Conservation (phyloP, 768 basidiomycete species). For the Suillus subluteus region DNA sequence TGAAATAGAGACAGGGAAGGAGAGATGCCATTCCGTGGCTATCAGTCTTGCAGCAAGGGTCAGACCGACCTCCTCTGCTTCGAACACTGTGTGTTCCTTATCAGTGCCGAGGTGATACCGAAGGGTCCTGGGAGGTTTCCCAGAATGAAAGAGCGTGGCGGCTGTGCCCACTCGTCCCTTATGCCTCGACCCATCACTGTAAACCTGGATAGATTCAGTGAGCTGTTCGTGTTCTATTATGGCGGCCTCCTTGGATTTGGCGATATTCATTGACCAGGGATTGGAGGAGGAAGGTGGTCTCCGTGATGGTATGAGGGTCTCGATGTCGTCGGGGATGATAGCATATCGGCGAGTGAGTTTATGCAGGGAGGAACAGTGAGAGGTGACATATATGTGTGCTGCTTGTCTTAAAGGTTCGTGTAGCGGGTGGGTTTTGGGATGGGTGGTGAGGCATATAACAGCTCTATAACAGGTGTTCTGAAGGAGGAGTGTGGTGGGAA, state of each 20-base stretch:
- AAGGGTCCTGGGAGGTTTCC: background rate
- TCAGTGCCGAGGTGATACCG: constrained; percentile 12
- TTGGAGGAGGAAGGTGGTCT: rapidly evolving
- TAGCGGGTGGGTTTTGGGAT: background rate
- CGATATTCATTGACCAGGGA: background rate
- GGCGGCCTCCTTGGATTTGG: background rate
- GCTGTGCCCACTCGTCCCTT: constrained; percentile 17
- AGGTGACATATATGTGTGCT: rapidly evolving
- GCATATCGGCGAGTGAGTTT: background rate
- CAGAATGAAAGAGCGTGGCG: background rate
- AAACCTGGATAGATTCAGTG: constrained; percentile 4
- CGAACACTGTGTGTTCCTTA: too few relatives aligned
- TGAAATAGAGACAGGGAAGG: too few relatives aligned
- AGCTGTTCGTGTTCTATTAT: background rate
- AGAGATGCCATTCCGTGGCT: too few relatives aligned
- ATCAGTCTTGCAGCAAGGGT: too few relatives aligned
- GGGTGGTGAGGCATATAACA: background rate
- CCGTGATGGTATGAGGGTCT: background rate
- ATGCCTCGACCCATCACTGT: constrained; percentile 18
- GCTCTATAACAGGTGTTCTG: background rate
- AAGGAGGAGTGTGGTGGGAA: background rate
- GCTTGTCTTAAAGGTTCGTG: background rate
- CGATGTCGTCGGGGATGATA: background rate
- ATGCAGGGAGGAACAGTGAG: background rate
- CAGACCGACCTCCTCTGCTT: too few relatives aligned